Evolutionary conservation across 1,139 yeast genomes (phyloP).

Genomic region (Waltiozyma sp.): DNA sequence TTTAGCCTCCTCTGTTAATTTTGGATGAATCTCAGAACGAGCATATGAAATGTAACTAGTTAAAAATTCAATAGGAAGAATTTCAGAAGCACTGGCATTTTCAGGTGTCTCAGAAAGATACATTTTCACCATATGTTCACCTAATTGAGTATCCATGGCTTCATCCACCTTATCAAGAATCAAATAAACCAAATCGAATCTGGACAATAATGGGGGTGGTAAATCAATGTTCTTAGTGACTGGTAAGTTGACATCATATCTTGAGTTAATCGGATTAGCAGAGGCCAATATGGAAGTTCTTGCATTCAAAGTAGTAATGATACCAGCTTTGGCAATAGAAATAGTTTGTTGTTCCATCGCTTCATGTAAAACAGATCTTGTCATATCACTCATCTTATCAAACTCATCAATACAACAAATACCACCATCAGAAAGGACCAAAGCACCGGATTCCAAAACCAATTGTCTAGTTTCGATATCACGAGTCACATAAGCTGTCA

Average conservation of each 20-base stretch:
- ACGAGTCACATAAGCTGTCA: constrained; percentile 92
- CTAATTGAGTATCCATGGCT: constrained; percentile 71
- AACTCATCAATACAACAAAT: constrained; percentile 98
- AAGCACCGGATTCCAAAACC: constrained; percentile 92
- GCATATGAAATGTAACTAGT: constrained; percentile 89
- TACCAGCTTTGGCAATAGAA: constrained; percentile 96
- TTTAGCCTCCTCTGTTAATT: constrained; percentile 69
- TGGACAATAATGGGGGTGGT: constrained; percentile 89
- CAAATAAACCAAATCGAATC: constrained; percentile 89
- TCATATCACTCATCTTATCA: constrained; percentile 92
- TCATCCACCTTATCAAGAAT: constrained; percentile 91
- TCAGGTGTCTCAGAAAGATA: constrained; percentile 83
- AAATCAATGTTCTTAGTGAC: constrained; percentile 91
- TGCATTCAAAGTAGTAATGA: constrained; percentile 91
- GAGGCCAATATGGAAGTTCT: constrained; percentile 92
- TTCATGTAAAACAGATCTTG: constrained; percentile 92
- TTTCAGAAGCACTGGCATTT: constrained; percentile 52
- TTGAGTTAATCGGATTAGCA: constrained; percentile 95
- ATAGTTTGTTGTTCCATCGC: constrained; percentile 99
- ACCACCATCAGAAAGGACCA: constrained; percentile 96
- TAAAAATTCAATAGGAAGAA: constrained; percentile 77
- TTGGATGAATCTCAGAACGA: constrained; percentile 70
- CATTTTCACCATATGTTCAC: constrained; percentile 83
- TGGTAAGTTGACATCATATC: constrained; percentile 86
- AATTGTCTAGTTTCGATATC: constrained; percentile 89